Evolutionary conservation across 192 early-diverging fungal species (phyloP), one percentile per base, ranked within the genome.

Genomic region (Gamsiella multidivaricata): DNA sequence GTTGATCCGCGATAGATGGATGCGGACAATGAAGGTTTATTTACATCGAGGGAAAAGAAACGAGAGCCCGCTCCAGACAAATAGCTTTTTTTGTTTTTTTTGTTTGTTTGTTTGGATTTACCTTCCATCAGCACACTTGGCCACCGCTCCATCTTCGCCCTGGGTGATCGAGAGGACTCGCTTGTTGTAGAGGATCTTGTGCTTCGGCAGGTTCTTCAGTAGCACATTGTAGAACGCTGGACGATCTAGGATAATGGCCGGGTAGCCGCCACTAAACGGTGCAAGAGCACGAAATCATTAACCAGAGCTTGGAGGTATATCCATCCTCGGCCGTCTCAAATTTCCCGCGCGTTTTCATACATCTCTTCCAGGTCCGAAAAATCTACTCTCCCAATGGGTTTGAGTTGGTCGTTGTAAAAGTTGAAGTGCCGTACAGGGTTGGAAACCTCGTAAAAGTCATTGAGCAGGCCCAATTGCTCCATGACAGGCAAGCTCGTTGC

Each of bases 381-480:
- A 45, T 78, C 74, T 7, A 78, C 74, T 11, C 57, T 7, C 6
- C 74, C 74, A 29, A 47, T 78, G 41, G 74, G 28, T 26, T 69
- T 34, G 22, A 69, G 57, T 1, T 36, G 22, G 49, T 78, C 74
- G 41, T 78, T 78, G 46, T 78, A 78, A 64, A 78, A 78, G 61
- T 78, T 78, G 54, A 78, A 78, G 39, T 69, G 74, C 3, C 74
- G 36, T 2, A 78, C 74, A 29, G 74, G 54, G 31, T 78, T 78
- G 23, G 74, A 78, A 2, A 47, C 65, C 31, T 34, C 39, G 5
- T 58, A 15, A 29, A 78, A 78, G 42, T 78, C 74, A 15, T 68
- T 47, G 1, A 78, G 39, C 15, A 78, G 37, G 29, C 68, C 72
- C 20, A 81, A 37, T 31, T 81, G 80, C 18, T 75, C 80, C 61